These are phyloP conservation scores for Sarocladium strictum DNA, from an alignment of 2,329 filamentous ascomycete species.

Conservation along the genomic window DNA sequence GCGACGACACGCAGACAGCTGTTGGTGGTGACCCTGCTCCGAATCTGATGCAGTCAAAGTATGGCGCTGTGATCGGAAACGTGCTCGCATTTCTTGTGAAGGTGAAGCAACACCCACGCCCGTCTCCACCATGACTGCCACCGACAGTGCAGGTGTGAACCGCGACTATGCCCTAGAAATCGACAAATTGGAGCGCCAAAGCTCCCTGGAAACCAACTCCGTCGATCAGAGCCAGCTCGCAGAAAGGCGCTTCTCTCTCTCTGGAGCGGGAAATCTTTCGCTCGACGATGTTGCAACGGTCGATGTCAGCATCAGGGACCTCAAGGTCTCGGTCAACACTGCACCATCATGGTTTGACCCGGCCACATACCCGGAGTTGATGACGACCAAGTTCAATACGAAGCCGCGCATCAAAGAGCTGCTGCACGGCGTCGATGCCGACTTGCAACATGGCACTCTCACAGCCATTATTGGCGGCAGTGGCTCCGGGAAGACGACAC, in stretches of 20 bases:
- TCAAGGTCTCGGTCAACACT: conserved; percentile 52
- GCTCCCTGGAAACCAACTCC: conserved; percentile 18
- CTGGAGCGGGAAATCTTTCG: conserved; percentile 30
- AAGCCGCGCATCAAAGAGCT: conserved; percentile 42
- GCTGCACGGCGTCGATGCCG: conserved; percentile 57
- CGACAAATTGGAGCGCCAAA: conserved; percentile 20
- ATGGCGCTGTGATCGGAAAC: background rate
- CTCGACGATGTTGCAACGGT: conserved; percentile 51
- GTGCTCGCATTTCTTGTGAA: background rate
- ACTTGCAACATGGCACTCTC: conserved; percentile 58
- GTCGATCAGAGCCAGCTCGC: conserved; percentile 12
- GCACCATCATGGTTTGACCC: conserved; percentile 48
- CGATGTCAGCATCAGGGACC: conserved; percentile 45
- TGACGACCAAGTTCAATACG: conserved; percentile 30
- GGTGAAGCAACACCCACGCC: background rate
- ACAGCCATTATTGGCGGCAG: conserved; percentile 73
- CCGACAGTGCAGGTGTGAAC: background rate
- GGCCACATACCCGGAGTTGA: conserved; percentile 36
- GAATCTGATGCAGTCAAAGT: background rate
- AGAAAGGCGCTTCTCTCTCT: conserved; percentile 17
- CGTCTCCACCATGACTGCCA: background rate
- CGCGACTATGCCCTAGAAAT: conserved; percentile 11
- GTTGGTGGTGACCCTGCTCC: background rate
- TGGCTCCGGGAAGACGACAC: conserved; percentile 66
- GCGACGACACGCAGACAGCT: too few species aligned